Conservation (phyloP, 1,284 basidiomycete species). For the Leccinum fallax region DNA sequence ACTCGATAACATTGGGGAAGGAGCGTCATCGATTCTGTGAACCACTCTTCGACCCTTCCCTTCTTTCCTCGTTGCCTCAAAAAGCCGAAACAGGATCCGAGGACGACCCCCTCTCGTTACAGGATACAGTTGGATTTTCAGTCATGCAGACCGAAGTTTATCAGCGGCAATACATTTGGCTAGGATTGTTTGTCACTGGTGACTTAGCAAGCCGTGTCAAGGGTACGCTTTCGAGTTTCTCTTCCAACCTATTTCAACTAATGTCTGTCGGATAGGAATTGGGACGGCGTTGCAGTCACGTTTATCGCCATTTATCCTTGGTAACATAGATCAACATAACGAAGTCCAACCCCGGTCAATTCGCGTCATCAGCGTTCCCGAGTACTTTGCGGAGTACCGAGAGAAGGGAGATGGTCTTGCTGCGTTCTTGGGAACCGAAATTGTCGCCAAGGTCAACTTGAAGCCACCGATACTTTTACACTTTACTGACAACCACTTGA, state of each 20-base stretch:
- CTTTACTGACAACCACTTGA: conserved; percentile 12
- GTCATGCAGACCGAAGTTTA: conserved; percentile 62
- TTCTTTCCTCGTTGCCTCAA: conserved; percentile 44
- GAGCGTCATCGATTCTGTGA: conserved; percentile 91
- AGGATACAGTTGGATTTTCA: conserved; percentile 54
- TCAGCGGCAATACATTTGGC: conserved; percentile 75
- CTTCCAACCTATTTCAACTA: background rate
- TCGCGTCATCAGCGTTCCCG: conserved; percentile 76
- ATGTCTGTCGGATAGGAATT: conserved; percentile 49
- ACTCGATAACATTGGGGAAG: conserved; percentile 79
- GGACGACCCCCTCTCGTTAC: conserved; percentile 50
- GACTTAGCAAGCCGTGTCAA: conserved; percentile 77
- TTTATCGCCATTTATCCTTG: conserved; percentile 64
- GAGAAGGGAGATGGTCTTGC: conserved; percentile 83
- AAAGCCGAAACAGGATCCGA: conserved; percentile 15
- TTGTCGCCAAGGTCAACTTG: conserved; percentile 76
- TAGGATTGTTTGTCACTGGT: conserved; percentile 83
- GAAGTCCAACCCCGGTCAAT: conserved; percentile 73
- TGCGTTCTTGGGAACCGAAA: conserved; percentile 85
- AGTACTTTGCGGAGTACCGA: conserved; percentile 91
- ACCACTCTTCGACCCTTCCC: conserved; percentile 77
- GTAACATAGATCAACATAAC: conserved; percentile 63
- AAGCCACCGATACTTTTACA: conserved; percentile 6
- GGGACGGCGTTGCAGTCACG: conserved; percentile 75
- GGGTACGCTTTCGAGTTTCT: conserved; percentile 46